Conservation (phyloP, 1,139 yeast species). For the Candida dubliniensis region DNA sequence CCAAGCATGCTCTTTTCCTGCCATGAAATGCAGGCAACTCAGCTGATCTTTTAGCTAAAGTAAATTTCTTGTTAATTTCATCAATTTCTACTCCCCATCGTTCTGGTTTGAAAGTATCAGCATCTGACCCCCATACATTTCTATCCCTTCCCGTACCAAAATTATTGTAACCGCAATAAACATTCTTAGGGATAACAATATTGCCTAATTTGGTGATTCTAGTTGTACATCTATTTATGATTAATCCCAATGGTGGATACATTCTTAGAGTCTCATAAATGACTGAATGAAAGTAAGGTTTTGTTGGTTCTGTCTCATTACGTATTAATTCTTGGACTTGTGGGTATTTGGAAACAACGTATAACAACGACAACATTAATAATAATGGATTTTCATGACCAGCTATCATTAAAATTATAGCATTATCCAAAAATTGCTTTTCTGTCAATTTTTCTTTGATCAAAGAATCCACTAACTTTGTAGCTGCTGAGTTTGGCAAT, state of each 20-base stretch:
- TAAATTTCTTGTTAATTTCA: constrained; percentile 40
- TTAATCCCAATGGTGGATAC: constrained; percentile 60
- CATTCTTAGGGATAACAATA: constrained; percentile 52
- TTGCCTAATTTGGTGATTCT: constrained; percentile 38
- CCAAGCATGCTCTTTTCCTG: constrained; percentile 60
- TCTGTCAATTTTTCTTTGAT: constrained; percentile 35
- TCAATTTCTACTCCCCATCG: constrained; percentile 53
- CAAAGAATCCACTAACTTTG: constrained; percentile 38
- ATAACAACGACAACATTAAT: constrained; percentile 49
- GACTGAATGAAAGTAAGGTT: constrained; percentile 27
- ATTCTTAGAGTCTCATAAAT: constrained; percentile 54
- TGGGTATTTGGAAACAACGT: constrained; percentile 43
- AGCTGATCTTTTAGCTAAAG: constrained; percentile 43
- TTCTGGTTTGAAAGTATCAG: constrained; percentile 50
- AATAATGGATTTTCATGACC: constrained; percentile 68
- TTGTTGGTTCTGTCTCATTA: constrained; percentile 19
- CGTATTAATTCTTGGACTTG: constrained; percentile 38
- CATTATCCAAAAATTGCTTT: constrained; percentile 54
- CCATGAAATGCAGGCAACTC: constrained; percentile 61
- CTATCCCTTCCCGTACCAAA: constrained; percentile 55
- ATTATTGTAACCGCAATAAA: constrained; percentile 59
- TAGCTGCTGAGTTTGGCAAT: constrained; percentile 21
- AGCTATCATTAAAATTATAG: constrained; percentile 57
- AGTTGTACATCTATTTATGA: constrained; percentile 52
- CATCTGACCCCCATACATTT: constrained; percentile 50